A percentile compares a stretch with the other conserved stretches of the same genome.
These are phyloP conservation scores for Apiospora phragmitis DNA, from an alignment of 2,329 filamentous ascomycete genomes.

Conservation along the genomic window DNA sequence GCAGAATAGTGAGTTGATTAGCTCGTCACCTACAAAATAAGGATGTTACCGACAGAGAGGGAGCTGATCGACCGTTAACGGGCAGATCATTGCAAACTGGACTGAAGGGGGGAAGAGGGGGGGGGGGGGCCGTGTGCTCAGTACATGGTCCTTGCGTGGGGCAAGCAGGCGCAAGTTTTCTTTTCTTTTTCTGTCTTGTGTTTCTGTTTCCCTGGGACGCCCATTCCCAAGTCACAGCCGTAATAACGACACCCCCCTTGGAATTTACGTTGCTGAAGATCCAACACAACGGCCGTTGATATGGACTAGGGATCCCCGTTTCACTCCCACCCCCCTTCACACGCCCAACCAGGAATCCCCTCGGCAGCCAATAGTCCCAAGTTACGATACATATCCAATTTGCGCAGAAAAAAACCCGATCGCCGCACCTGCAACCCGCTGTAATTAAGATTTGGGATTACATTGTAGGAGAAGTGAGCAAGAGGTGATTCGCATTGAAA, in stretches of 20 bases:
- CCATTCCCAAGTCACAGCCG: background rate
- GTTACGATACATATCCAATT: slow-evolving; percentile 6
- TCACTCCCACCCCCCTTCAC: background rate
- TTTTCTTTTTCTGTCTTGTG: background rate
- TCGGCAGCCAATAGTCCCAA: slow-evolving; percentile 1
- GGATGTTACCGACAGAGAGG: background rate
- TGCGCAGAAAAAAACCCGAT: background rate
- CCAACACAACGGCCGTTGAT: slow-evolving; percentile 5
- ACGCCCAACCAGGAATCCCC: background rate
- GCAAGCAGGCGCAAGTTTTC: background rate
- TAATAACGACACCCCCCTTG: background rate
- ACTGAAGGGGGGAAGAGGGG: background rate
- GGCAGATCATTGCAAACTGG: slow-evolving; percentile 3
- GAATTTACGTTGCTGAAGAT: slow-evolving; percentile 1
- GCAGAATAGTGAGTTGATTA: background rate
- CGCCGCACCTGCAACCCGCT: background rate
- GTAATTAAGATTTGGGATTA: background rate
- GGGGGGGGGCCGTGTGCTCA: background rate
- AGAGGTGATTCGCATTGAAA: background rate
- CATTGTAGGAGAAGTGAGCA: background rate
- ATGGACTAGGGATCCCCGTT: slow-evolving; percentile 4
- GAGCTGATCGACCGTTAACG: slow-evolving; percentile 3
- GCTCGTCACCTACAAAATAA: background rate
- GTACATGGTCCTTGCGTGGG: background rate
- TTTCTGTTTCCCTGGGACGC: background rate